Evolutionary conservation across 1,284 basidiomycete species (phyloP).

Genomic region (Ganoderma lingzhi): DNA sequence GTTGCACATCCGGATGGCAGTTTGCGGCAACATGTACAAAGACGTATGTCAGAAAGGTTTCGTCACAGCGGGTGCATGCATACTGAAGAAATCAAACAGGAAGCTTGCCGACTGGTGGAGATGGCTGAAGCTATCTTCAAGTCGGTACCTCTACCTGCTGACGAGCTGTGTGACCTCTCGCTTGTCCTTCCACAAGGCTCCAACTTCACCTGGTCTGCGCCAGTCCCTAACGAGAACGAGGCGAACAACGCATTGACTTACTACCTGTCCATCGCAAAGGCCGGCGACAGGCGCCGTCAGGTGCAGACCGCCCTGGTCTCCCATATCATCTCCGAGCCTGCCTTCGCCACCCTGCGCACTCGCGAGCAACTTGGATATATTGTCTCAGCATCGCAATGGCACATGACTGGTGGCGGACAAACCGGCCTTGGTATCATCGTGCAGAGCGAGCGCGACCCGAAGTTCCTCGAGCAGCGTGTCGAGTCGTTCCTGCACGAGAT

Average conservation of each 20-base stretch:
- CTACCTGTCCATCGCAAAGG: constrained; percentile 77
- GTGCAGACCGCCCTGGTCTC: constrained; percentile 69
- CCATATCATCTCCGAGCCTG: constrained; percentile 88
- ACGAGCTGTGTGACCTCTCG: constrained; percentile 68
- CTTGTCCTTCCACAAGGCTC: constrained; percentile 78
- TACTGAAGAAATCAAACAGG: constrained; percentile 51
- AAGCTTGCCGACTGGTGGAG: constrained; percentile 79
- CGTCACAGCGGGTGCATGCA: constrained; percentile 4
- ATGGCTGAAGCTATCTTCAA: constrained; percentile 77
- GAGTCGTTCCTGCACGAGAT: constrained; percentile 87
- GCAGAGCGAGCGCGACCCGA: constrained; percentile 88
- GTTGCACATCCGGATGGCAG: constrained; percentile 80
- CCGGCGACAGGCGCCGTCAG: constrained; percentile 62
- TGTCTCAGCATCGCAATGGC: constrained; percentile 68
- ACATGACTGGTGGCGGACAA: constrained; percentile 67
- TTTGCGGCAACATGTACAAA: constrained; percentile 87
- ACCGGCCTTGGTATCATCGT: constrained; percentile 89
- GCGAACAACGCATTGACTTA: constrained; percentile 88
- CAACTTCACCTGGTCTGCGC: constrained; percentile 74
- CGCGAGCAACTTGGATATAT: constrained; percentile 97
- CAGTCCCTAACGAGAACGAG: constrained; percentile 89
- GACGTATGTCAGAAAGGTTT: constrained; percentile 58
- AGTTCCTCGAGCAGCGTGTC: constrained; percentile 89
- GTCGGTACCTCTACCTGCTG: constrained; percentile 61
- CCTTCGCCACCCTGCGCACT: constrained; percentile 95